phyloP scores from a whole-genome alignment of 2,329 filamentous ascomycete species.

The Fusarium paranaense region DNA sequence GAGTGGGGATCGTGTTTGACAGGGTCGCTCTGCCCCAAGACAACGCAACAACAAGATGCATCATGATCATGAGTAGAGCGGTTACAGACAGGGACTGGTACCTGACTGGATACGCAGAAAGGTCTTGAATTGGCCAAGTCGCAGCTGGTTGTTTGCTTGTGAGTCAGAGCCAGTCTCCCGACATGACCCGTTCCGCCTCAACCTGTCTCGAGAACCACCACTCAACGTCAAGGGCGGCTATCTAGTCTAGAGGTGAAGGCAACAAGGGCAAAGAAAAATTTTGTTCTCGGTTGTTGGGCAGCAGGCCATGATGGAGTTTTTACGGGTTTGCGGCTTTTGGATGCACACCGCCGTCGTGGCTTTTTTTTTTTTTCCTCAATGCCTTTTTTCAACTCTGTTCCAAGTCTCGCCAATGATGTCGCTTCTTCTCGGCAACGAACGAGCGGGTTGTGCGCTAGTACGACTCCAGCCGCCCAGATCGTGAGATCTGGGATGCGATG shows the following conservation, averaged over 20 bases:
- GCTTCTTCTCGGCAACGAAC: constrained; percentile 29
- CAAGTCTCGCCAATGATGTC: constrained; percentile 28
- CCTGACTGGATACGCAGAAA: background rate
- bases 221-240: constrained; percentile 22
- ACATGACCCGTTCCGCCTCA: constrained; percentile 21
- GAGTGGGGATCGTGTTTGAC: background rate
- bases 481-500: constrained; percentile 39
- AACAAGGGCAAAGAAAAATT: background rate
- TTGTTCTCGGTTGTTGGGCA: constrained; percentile 8
- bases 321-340: constrained; percentile 27
- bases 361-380: constrained; percentile 10
- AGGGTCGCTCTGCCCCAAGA: background rate
- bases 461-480: constrained; percentile 38
- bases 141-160: background rate
- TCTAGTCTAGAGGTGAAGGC: constrained; percentile 14
- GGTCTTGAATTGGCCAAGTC: background rate
- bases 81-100: constrained; percentile 1
- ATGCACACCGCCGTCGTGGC: constrained; percentile 35
- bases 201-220: constrained; percentile 5
- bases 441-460: constrained; percentile 32
- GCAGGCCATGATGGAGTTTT: constrained; percentile 24
- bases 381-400: background rate
- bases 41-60: background rate
- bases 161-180: constrained; percentile 4
- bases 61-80: background rate